Evolutionary conservation across 305 asterid genomes (phyloP).

Genomic region (Solanum hybrid): DNA sequence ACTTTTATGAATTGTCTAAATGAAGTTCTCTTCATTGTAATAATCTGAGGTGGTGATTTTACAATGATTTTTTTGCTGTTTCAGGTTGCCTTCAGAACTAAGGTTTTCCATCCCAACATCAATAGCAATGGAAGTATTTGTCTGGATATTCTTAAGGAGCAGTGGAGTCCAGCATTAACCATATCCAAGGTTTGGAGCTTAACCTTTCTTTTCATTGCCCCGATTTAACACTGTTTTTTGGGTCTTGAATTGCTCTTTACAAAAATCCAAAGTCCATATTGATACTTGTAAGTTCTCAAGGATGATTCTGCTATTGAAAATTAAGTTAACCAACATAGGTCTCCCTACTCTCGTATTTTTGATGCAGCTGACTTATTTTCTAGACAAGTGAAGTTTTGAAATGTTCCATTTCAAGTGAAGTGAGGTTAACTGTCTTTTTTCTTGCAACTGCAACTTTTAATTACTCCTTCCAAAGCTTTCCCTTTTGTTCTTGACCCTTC

Average conservation of each 20-base stretch:
- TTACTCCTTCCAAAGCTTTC: neutral
- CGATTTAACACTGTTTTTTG: neutral
- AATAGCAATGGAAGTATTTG: slow-evolving; percentile 87
- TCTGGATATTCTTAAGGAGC: slow-evolving; percentile 82
- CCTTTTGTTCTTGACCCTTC: neutral
- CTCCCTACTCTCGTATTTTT: neutral
- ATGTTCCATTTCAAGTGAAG: neutral
- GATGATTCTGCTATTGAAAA: neutral
- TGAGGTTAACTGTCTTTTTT: neutral
- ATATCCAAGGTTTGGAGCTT: slow-evolving; percentile 54
- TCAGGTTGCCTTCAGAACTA: slow-evolving; percentile 82
- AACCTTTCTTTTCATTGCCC: neutral
- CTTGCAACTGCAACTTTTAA: neutral
- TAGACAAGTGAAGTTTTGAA: neutral
- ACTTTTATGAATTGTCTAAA: neutral
- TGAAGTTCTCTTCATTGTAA: neutral
- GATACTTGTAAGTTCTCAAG: neutral
- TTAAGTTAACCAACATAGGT: neutral
- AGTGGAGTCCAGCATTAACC: slow-evolving; percentile 86
- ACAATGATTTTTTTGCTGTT: neutral
- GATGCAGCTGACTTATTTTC: neutral
- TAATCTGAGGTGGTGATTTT: neutral
- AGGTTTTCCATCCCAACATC: slow-evolving; percentile 82
- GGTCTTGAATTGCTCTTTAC: neutral
- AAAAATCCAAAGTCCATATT: neutral